Evolutionary conservation across 176 grass and related monocot species (phyloP).

Genomic region (Oryza coarctata): DNA sequence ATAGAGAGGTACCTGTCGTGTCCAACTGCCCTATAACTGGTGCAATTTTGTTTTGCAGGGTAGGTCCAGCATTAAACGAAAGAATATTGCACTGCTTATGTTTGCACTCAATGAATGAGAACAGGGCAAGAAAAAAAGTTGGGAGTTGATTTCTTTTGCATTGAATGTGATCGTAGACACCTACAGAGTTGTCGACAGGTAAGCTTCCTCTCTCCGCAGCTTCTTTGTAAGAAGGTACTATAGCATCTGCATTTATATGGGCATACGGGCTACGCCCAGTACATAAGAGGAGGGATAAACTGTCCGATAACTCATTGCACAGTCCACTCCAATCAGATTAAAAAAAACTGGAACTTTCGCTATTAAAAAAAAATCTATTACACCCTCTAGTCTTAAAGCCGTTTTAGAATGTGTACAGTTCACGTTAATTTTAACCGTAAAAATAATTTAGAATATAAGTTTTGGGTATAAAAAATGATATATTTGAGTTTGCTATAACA

Average conservation of each 20-base stretch:
- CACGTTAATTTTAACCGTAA: too few species aligned
- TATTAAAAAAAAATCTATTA: background rate
- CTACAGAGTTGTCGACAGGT: conserved; percentile 26
- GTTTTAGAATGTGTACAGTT: too few species aligned
- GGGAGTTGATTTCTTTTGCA: conserved; percentile 11
- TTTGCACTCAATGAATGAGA: background rate
- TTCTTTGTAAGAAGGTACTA: background rate
- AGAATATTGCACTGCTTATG: background rate
- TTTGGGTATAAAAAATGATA: too few species aligned
- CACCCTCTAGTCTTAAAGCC: too few species aligned
- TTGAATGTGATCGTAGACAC: conserved; percentile 41
- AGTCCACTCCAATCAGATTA: background rate
- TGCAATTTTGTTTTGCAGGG: conserved; percentile 2
- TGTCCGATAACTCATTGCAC: conserved; percentile 1
- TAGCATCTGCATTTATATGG: background rate
- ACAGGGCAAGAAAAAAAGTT: background rate
- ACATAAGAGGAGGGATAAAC: background rate
- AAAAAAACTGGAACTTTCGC: background rate
- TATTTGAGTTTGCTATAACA: too few species aligned
- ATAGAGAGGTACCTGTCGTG: background rate
- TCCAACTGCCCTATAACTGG: background rate
- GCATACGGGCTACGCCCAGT: background rate
- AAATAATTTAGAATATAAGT: too few species aligned
- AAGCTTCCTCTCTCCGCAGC: conserved; percentile 2
- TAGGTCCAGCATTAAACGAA: background rate